Evolutionary conservation across 2,329 filamentous ascomycete genomes (phyloP).

Genomic region (Colletotrichum orbiculare): DNA sequence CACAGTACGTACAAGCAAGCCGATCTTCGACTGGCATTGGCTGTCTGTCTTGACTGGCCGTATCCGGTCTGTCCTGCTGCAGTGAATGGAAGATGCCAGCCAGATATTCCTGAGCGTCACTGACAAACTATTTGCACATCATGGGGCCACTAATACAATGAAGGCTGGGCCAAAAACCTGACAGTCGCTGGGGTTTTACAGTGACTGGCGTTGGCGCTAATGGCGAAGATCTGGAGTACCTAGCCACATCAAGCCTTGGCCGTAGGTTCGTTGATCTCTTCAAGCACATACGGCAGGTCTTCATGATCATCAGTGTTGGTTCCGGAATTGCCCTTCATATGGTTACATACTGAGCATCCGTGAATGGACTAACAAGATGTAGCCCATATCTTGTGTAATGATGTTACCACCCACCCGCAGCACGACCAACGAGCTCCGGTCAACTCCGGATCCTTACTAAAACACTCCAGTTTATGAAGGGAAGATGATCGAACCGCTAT

Average conservation of each 20-base stretch:
- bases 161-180: conserved; percentile 23
- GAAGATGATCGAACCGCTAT: too few species aligned
- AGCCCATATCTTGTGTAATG: not conserved
- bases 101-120: conserved; percentile 29
- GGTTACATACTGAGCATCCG: not conserved
- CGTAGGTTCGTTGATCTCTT: not conserved
- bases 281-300: not conserved
- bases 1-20: conserved; percentile 6
- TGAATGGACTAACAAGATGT: not conserved
- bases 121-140: conserved; percentile 26
- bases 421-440: not conserved
- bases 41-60: conserved; percentile 3
- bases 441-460: not conserved
- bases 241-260: conserved; percentile 7
- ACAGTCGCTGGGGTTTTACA: conserved; percentile 11
- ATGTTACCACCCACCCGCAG: not conserved
- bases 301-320: not conserved
- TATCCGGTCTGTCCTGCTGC: conserved; percentile 20
- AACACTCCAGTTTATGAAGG: not conserved
- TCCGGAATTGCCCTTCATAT: not conserved
- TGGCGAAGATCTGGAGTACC: conserved; percentile 8
- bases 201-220: conserved; percentile 16
- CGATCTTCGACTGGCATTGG: conserved; percentile 15
- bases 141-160: conserved; percentile 15
- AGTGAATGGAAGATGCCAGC: conserved; percentile 16